Conservation (phyloP, 305 asterid species). For the Vinca major region DNA sequence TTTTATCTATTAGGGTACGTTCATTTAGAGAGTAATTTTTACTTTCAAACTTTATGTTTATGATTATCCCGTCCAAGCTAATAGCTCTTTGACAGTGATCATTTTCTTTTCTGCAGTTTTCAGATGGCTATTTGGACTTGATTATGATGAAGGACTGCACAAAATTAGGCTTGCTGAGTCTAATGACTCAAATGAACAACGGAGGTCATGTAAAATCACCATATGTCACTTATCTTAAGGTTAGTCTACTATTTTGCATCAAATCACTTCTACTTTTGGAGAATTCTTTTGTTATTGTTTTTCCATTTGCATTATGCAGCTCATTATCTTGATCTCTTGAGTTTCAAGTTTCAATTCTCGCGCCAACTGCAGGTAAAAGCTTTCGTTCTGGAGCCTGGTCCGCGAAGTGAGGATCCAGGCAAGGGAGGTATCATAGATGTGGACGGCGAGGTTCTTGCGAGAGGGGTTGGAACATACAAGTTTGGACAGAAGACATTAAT, state of each 20-base stretch:
- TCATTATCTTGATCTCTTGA: neutral
- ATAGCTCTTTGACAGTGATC: neutral
- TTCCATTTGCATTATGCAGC: neutral
- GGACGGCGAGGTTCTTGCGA: constrained; percentile 93
- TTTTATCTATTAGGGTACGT: neutral
- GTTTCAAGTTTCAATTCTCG: constrained; percentile 11
- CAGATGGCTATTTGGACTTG: constrained; percentile 92
- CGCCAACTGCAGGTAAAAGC: constrained; percentile 59
- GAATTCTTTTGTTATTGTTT: neutral
- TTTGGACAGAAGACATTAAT: constrained; percentile 53
- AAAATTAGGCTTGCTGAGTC: constrained; percentile 45
- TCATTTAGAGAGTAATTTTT: neutral
- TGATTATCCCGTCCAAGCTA: neutral
- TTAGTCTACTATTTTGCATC: constrained; percentile 13
- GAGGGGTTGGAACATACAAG: constrained; percentile 70
- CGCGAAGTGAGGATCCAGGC: constrained; percentile 33
- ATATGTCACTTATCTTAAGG: constrained; percentile 68
- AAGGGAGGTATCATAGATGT: constrained; percentile 79
- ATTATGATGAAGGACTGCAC: constrained; percentile 71
- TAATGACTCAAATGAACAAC: constrained; percentile 49
- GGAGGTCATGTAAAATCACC: constrained; percentile 85
- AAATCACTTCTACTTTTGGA: neutral
- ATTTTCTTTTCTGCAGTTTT: constrained; percentile 46
- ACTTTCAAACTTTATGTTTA: neutral
- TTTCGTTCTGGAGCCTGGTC: constrained; percentile 70